These are phyloP conservation scores for Mycena belliarum DNA, from an alignment of 768 basidiomycete species.

Conservation along the genomic window DNA sequence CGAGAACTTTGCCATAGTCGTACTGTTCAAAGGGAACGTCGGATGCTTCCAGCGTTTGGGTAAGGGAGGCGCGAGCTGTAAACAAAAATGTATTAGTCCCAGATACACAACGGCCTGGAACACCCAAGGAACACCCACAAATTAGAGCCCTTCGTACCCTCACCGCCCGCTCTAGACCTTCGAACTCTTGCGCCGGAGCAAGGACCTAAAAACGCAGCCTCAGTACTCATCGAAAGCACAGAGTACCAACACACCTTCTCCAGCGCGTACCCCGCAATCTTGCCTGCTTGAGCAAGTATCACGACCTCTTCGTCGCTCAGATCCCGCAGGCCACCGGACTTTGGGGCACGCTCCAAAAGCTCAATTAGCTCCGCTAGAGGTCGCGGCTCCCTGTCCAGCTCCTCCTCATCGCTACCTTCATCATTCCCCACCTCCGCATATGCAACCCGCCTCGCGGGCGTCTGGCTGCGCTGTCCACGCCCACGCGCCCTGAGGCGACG, in stretches of 20 bases:
- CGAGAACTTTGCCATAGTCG: conserved; percentile 91
- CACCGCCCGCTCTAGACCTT: conserved; percentile 83
- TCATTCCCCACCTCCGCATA: neutral
- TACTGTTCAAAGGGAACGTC: conserved; percentile 77
- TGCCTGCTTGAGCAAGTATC: conserved; percentile 82
- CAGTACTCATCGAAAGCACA: neutral
- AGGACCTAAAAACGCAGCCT: conserved; percentile 31
- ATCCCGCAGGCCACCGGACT: conserved; percentile 58
- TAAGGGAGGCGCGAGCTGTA: conserved; percentile 43
- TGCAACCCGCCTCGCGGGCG: conserved; percentile 2
- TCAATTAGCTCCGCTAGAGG: conserved; percentile 77
- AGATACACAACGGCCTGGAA: too few relatives aligned
- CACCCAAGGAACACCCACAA: conserved; percentile 55
- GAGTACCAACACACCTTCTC: conserved; percentile 65
- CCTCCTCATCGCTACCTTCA: neutral
- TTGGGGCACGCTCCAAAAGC: conserved; percentile 74
- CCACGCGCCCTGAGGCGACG: conserved; percentile 44
- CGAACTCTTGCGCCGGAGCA: conserved; percentile 35
- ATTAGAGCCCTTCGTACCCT: conserved; percentile 83
- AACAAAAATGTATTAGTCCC: too few relatives aligned
- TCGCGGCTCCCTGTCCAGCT: conserved; percentile 34
- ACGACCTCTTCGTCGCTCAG: conserved; percentile 94
- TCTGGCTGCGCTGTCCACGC: neutral
- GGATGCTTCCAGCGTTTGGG: neutral
- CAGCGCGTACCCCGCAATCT: conserved; percentile 92